These are phyloP conservation scores for Sclerotinia minor DNA, from an alignment of 2,329 filamentous ascomycete genomes.

Conservation along the genomic window DNA sequence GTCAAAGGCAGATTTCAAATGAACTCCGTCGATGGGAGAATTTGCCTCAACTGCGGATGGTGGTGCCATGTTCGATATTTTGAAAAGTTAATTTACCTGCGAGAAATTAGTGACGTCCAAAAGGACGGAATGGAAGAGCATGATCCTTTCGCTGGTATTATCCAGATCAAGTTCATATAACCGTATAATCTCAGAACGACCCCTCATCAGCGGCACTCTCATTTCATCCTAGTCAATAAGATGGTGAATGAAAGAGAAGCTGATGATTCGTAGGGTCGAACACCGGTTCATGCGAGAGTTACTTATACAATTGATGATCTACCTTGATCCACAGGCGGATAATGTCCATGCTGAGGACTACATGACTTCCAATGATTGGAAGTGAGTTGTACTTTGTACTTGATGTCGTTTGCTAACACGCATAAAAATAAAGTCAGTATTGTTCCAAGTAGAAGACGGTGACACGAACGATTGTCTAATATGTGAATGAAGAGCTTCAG, in stretches of 20 bases:
- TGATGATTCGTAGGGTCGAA: slow-evolving; percentile 47
- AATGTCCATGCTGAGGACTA: slow-evolving; percentile 39
- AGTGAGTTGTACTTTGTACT: slow-evolving; percentile 34
- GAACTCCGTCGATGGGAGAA: slow-evolving; percentile 40
- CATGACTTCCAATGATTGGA: slow-evolving; percentile 35
- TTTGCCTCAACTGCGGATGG: slow-evolving; percentile 59
- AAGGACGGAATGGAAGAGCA: slow-evolving; percentile 57
- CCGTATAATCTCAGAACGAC: slow-evolving; percentile 85
- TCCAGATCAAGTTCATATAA: slow-evolving; percentile 89
- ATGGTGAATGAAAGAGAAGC: slow-evolving; percentile 39
- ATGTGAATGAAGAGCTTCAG: not conserved
- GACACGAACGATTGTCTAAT: slow-evolving; percentile 14
- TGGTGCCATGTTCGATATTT: slow-evolving; percentile 68
- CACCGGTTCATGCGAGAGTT: slow-evolving; percentile 65
- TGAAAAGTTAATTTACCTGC: slow-evolving; percentile 43
- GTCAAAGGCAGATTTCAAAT: slow-evolving; percentile 48
- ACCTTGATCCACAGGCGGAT: slow-evolving; percentile 42
- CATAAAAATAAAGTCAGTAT: not conserved
- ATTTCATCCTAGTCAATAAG: slow-evolving; percentile 36
- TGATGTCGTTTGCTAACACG: slow-evolving; percentile 22
- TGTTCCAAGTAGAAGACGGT: not conserved
- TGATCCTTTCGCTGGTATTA: slow-evolving; percentile 99
- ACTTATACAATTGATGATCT: slow-evolving; percentile 44
- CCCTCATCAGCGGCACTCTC: slow-evolving; percentile 34
- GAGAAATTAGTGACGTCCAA: slow-evolving; percentile 45